phyloP scores from a whole-genome alignment of 176 grass and related monocot species.

The Triticum timopheevii region DNA sequence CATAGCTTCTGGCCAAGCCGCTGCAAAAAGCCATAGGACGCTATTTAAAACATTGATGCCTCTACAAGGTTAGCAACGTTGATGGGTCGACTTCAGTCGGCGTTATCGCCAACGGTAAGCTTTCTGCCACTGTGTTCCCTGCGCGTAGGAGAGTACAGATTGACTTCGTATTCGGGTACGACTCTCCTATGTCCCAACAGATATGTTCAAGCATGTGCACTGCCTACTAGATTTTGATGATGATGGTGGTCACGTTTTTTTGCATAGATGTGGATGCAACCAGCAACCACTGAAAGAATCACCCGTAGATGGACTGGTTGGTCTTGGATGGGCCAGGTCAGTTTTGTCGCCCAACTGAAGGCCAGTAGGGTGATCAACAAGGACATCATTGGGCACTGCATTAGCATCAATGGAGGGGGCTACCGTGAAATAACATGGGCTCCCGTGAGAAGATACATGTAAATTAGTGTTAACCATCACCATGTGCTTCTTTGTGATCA shows the following conservation, averaged over 20 bases:
- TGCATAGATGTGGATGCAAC: slow-evolving; percentile 59
- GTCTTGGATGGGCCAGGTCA: slow-evolving; percentile 38
- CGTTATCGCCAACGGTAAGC: slow-evolving; percentile 36
- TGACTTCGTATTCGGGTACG: slow-evolving; percentile 53
- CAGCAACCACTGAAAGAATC: not conserved
- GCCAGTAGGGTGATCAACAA: slow-evolving; percentile 25
- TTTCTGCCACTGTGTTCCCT: not conserved
- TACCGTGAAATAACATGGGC: slow-evolving; percentile 59
- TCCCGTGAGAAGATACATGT: slow-evolving; percentile 31
- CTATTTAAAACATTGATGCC: no score
- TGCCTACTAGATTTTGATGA: not conserved
- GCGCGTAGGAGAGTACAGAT: not conserved
- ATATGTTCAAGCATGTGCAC: not conserved
- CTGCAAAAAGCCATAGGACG: no score
- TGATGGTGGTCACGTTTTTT: not conserved
- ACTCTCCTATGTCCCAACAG: not conserved
- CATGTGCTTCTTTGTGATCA: not conserved
- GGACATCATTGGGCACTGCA: slow-evolving; percentile 56
- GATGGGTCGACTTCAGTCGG: slow-evolving; percentile 41
- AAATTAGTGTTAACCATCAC: not conserved
- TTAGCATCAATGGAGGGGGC: slow-evolving; percentile 39
- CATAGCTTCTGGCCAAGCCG: no score
- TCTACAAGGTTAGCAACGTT: no score
- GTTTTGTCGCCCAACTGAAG: slow-evolving; percentile 58
- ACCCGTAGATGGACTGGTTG: slow-evolving; percentile 43